phyloP scores from a whole-genome alignment of 129 eudicot species.

The Silybum marianum region DNA sequence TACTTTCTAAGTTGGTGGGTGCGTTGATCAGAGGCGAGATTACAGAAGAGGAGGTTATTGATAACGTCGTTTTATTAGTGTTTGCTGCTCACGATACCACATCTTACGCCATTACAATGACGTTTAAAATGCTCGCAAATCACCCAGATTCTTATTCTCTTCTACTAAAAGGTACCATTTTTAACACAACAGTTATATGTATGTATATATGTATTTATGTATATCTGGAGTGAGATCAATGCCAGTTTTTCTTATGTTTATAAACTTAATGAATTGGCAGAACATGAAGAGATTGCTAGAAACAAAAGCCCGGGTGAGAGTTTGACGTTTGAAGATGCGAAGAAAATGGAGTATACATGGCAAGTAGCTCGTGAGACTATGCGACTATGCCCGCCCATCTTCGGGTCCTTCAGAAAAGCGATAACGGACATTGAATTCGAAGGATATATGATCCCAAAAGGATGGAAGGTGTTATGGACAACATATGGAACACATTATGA shows the following conservation, averaged over 20 bases:
- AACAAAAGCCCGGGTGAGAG: constrained; percentile 42
- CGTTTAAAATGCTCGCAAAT: constrained; percentile 72
- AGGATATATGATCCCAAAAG: constrained; percentile 34
- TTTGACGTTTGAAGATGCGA: constrained; percentile 23
- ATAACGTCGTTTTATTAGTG: constrained; percentile 72
- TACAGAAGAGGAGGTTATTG: constrained; percentile 74
- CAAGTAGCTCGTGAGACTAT: constrained; percentile 72
- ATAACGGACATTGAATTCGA: constrained; percentile 46
- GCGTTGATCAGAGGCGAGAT: constrained; percentile 75
- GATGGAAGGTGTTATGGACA: constrained; percentile 48
- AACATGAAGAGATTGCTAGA: constrained; percentile 56
- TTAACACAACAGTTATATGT: too few relatives aligned
- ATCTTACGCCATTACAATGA: constrained; percentile 85
- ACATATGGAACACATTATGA: constrained; percentile 41
- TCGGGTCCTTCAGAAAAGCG: constrained; percentile 82
- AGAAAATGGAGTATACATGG: constrained; percentile 35
- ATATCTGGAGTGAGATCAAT: background rate
- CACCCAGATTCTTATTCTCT: constrained; percentile 58
- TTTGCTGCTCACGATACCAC: constrained; percentile 95
- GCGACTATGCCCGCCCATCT: constrained; percentile 77
- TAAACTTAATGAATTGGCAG: constrained; percentile 34
- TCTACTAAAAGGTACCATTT: constrained; percentile 62
- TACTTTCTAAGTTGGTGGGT: constrained; percentile 55
- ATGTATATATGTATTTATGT: constrained; percentile 36
- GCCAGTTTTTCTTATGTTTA: background rate